Conservation (phyloP, 176 grass and related monocot genomes). For the Triticum turgidum region DNA sequence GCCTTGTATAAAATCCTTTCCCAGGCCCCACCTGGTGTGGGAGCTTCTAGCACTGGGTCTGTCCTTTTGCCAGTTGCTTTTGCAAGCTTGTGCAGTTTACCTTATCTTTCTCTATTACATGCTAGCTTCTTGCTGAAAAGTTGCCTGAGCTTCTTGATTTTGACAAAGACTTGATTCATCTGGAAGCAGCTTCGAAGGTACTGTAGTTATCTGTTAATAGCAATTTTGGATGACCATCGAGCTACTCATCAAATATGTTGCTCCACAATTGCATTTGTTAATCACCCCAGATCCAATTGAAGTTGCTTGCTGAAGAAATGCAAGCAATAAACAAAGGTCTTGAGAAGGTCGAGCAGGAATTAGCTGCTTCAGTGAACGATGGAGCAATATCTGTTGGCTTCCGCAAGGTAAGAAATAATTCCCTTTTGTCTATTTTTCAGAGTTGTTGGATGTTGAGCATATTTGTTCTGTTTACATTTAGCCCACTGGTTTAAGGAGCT, state of each 20-base stretch:
- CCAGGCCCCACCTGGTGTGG: too few relatives aligned
- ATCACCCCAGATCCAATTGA: conserved; percentile 79
- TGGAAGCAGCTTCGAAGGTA: conserved; percentile 99
- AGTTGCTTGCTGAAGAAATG: conserved; percentile 93
- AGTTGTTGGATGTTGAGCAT: conserved; percentile 1
- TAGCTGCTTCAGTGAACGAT: conserved; percentile 79
- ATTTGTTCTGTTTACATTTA: not conserved
- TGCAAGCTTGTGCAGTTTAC: not conserved
- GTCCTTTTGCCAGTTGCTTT: not conserved
- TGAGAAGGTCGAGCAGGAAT: conserved; percentile 95
- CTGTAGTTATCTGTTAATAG: not conserved
- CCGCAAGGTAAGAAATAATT: conserved; percentile 52
- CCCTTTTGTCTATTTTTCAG: conserved; percentile 25
- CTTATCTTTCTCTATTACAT: conserved; percentile 33
- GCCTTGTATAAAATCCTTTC: too few relatives aligned
- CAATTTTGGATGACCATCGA: conserved; percentile 23
- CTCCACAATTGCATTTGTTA: conserved; percentile 26
- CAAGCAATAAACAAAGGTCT: conserved; percentile 99
- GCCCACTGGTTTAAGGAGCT: not conserved
- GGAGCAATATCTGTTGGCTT: conserved; percentile 71
- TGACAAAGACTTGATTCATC: conserved; percentile 92
- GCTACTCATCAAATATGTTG: conserved; percentile 37
- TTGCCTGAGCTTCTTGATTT: conserved; percentile 98
- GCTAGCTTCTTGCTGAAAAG: conserved; percentile 90
- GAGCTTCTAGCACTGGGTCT: too few relatives aligned